Evolutionary conservation across 192 early-diverging fungal species (phyloP), one percentile per base, ranked within the genome.

Genomic region (Phlyctochytrium planicorne): DNA sequence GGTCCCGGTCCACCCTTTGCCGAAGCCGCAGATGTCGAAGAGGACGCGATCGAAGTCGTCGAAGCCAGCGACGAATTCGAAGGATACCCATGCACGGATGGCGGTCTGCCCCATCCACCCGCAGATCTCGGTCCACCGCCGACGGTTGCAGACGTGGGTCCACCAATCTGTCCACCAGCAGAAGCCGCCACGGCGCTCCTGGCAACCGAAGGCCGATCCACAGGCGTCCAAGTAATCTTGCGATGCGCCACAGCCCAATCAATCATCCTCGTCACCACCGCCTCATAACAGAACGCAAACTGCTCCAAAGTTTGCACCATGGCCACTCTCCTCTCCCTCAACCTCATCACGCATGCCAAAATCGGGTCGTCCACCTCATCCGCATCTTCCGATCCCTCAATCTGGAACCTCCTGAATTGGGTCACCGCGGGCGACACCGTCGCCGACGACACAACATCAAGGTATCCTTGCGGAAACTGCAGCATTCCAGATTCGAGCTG

Each of bases 221-320:
- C 55, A 25, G 55, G 10, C 25, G 55, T 52, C 63, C 63, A 65
- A 17, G 63, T 52, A 52, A 52, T n/a, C n/a, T 10, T n/a, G 16
- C 29, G 24, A 14, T 47, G 40, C 10, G 63, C 35, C 25, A 34
- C 35, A n/a, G 23, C 25, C 80, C 78, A 81, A 29, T 81, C 73
- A 2, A 66, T 50, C 27, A 86, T 30, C 31, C 78, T 55, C 16
- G 71, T 67, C 47, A 86, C 59, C 4, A 87, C 69, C 2, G 78
- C 84, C 59, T 87, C 83, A 69, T 88, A 88, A 53, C 76, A 78
- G 60, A 87, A 83, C 47, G 69, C 69, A 64, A 77, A 88, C 65
- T 88, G 86, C 57, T 83, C 76, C 4, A 81, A 14, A 12, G 85
- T 80, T 67, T 88, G 86, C 4, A 88, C 86, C 64, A 79, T 76